Conservation (phyloP, 2,329 filamentous ascomycete genomes). For the Trichoderma lentiforme region DNA sequence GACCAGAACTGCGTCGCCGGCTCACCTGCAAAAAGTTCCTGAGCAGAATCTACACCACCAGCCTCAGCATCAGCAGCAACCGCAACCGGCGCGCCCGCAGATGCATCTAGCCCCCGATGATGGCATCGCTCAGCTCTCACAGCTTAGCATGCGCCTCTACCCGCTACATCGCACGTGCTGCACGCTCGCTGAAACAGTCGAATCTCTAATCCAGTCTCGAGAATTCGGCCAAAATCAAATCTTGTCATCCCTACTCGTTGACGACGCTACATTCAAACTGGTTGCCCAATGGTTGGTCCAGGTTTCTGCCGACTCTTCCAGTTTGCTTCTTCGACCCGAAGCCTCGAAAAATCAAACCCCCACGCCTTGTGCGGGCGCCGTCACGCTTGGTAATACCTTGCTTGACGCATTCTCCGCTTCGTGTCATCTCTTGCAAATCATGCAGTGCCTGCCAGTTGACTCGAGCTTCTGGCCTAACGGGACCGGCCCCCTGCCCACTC, state of each 20-base stretch:
- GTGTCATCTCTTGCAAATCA: neutral
- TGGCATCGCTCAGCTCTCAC: neutral
- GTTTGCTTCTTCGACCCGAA: neutral
- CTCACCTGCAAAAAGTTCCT: too few species aligned
- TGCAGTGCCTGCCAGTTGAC: neutral
- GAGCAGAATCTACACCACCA: too few species aligned
- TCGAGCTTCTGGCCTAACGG: neutral
- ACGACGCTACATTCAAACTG: neutral
- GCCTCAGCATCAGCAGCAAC: neutral
- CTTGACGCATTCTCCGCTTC: neutral
- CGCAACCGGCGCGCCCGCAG: neutral
- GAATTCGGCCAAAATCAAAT: neutral
- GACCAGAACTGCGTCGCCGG: too few species aligned
- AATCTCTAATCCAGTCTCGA: too few species aligned
- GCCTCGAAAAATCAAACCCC: neutral
- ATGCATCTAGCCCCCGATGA: neutral
- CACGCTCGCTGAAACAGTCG: too few species aligned
- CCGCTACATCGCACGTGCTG: neutral
- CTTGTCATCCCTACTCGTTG: neutral
- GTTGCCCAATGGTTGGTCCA: neutral
- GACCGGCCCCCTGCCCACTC: neutral
- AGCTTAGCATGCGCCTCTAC: neutral
- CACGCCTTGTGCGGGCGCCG: too few species aligned
- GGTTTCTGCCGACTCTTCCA: neutral
- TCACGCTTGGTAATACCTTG: neutral